phyloP scores from a whole-genome alignment of 2,329 filamentous ascomycete genomes.

The Paraconiothyrium brasiliense region DNA sequence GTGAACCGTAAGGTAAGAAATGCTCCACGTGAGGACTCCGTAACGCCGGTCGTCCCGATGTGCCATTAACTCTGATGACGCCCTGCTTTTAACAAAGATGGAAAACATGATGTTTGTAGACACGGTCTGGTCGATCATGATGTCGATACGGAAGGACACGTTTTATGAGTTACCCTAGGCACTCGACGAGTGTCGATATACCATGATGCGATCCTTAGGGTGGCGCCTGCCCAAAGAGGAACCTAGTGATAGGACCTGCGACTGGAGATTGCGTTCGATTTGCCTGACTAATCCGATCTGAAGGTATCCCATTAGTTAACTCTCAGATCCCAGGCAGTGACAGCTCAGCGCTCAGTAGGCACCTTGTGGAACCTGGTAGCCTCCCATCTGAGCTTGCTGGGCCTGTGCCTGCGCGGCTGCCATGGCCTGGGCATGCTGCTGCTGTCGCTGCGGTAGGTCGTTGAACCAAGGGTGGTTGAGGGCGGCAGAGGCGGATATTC shows the following conservation, averaged over 20 bases:
- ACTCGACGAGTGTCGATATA: not conserved
- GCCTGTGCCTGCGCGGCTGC: conserved; percentile 47
- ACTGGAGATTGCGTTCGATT: not conserved
- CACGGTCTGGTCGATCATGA: not conserved
- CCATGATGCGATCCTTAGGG: not conserved
- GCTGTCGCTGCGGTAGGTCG: conserved; percentile 68
- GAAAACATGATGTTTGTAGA: not conserved
- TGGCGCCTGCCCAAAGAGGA: not conserved
- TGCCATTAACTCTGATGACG: too few relatives aligned
- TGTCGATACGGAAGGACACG: not conserved
- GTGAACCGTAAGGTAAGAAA: not conserved
- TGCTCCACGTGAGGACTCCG: conserved; percentile 1
- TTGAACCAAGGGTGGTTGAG: conserved; percentile 93
- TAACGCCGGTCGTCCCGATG: conserved; percentile 1
- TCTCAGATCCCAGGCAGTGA: not conserved
- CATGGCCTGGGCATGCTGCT: conserved; percentile 46
- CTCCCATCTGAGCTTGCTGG: conserved; percentile 50
- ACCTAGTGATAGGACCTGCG: not conserved
- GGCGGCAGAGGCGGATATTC: conserved; percentile 87
- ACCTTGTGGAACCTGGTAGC: conserved; percentile 49
- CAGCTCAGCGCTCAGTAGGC: conserved; percentile 41
- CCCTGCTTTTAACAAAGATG: not conserved
- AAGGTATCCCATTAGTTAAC: not conserved
- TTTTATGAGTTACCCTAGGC: not conserved
- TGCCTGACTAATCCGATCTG: not conserved